These are phyloP conservation scores for carrot (Daucus carota) DNA, from an alignment of 129 eudicot species.

Conservation along the genomic window DNA sequence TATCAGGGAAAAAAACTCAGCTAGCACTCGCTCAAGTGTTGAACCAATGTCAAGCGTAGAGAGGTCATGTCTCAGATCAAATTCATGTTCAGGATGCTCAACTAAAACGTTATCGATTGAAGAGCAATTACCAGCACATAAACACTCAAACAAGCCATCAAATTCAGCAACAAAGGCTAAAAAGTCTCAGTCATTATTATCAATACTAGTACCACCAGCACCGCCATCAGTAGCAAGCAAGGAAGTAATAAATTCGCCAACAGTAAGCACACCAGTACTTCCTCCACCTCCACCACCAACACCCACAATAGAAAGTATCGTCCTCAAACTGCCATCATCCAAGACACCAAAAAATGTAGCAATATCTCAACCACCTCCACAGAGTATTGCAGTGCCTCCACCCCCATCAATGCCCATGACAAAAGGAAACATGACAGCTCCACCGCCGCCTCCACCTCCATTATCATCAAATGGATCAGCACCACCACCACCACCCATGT, in stretches of 20 bases:
- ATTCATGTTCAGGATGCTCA: conserved; percentile 1
- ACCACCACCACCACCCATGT: conserved; percentile 28
- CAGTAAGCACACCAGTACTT: conserved; percentile 8
- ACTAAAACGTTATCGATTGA: neutral
- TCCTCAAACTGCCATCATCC: conserved; percentile 8
- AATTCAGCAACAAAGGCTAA: conserved; percentile 22
- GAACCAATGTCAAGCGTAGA: conserved; percentile 4
- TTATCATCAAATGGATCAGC: conserved; percentile 20
- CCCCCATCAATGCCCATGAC: conserved; percentile 22
- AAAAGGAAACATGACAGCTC: conserved; percentile 14
- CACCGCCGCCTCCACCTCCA: conserved; percentile 44
- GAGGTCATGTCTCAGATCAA: neutral
- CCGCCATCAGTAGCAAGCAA: neutral
- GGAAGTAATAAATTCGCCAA: conserved; percentile 2
- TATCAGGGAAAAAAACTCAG: neutral
- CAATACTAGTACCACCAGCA: conserved; percentile 1
- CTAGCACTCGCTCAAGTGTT: neutral
- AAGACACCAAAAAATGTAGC: neutral
- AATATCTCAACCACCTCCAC: conserved; percentile 21
- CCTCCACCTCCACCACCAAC: conserved; percentile 29
- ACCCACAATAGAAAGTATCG: conserved; percentile 5
- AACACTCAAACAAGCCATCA: conserved; percentile 19
- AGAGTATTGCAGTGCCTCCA: conserved; percentile 21
- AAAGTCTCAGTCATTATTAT: conserved; percentile 17
- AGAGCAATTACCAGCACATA: conserved; percentile 19